Percentiles rank a stretch among this genome's conserved stretches.
Conservation (phyloP, 2,329 filamentous ascomycete genomes). For the Pseudogymnoascus verrucosus region DNA sequence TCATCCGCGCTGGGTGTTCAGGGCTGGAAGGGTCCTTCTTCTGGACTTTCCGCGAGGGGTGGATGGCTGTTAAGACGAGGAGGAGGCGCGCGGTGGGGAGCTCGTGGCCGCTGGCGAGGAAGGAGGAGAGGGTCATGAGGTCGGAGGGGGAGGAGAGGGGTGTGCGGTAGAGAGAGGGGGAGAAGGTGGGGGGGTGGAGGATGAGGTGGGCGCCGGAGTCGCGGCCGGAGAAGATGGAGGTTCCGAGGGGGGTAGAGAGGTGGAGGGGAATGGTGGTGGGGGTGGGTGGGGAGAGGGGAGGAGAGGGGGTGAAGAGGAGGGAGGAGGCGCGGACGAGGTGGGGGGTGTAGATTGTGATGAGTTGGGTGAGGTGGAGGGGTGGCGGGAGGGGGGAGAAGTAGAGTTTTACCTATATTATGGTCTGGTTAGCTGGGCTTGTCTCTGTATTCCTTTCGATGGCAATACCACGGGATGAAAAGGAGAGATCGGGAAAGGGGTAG, state of each 20-base stretch:
- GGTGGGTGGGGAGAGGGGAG: conserved; percentile 35
- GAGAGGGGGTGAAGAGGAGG: conserved; percentile 33
- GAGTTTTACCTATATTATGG: conserved; percentile 36
- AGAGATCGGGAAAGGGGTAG: conserved; percentile 11
- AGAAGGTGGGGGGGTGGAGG: conserved; percentile 41
- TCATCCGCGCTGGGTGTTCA: not conserved
- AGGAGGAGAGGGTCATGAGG: conserved; percentile 33
- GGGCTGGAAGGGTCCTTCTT: not conserved
- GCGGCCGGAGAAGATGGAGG: conserved; percentile 50
- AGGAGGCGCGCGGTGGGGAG: conserved; percentile 20
- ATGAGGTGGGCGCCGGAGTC: conserved; percentile 45
- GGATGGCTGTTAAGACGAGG: not conserved
- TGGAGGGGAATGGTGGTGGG: conserved; percentile 29
- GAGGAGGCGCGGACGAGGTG: conserved; percentile 39
- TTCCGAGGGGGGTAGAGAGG: conserved; percentile 39
- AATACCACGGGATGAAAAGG: not conserved
- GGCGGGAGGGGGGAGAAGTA: conserved; percentile 39
- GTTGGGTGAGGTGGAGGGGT: conserved; percentile 41
- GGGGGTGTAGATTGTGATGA: conserved; percentile 49
- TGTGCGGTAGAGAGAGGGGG: conserved; percentile 34
- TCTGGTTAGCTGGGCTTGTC: not conserved
- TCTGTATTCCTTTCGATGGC: too few relatives aligned
- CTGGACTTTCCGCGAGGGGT: not conserved
- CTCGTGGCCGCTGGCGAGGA: conserved; percentile 46
- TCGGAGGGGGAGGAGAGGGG: conserved; percentile 37